Conservation (phyloP, 2,329 filamentous ascomycete species). For the Sclerotinia minor region DNA sequence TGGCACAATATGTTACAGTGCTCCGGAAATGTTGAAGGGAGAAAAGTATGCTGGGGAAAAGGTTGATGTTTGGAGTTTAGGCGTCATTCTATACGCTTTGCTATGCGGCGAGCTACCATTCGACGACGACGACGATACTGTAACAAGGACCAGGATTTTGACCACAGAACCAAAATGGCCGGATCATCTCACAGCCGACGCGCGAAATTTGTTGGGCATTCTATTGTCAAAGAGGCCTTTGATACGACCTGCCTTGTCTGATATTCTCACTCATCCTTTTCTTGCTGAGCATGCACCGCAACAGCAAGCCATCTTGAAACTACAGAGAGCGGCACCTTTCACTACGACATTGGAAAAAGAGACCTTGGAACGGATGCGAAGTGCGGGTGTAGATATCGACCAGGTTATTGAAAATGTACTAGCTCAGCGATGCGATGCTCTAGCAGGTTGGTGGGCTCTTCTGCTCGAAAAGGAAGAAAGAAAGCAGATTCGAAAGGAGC, state of each 20-base stretch:
- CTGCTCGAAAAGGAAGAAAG: slow-evolving; percentile 92
- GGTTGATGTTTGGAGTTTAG: slow-evolving; percentile 93
- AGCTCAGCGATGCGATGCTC: slow-evolving; percentile 81
- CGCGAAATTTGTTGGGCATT: slow-evolving; percentile 71
- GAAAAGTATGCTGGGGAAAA: slow-evolving; percentile 98
- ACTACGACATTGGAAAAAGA: slow-evolving; percentile 86
- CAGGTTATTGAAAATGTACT: slow-evolving; percentile 92
- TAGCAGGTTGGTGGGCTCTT: slow-evolving; percentile 95
- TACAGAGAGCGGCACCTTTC: slow-evolving; percentile 79
- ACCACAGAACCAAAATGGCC: slow-evolving; percentile 84
- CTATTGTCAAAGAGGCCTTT: slow-evolving; percentile 91
- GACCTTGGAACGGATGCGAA: slow-evolving; percentile 87
- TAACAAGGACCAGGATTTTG: slow-evolving; percentile 82
- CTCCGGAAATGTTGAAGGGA: slow-evolving; percentile 96
- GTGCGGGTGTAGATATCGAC: slow-evolving; percentile 91
- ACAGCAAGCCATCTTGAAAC: slow-evolving; percentile 84
- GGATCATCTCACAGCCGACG: slow-evolving; percentile 74
- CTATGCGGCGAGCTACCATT: slow-evolving; percentile 87
- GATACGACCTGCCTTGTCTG: slow-evolving; percentile 75
- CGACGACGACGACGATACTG: slow-evolving; percentile 90
- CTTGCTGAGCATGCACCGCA: slow-evolving; percentile 81
- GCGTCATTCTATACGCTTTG: slow-evolving; percentile 80
- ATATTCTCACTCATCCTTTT: slow-evolving; percentile 86
- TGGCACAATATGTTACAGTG: slow-evolving; percentile 95
- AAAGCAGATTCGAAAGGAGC: slow-evolving; percentile 77